Evolutionary conservation across 2,329 filamentous ascomycete genomes (phyloP).

Genomic region (Paracoccidioides lutzii): DNA sequence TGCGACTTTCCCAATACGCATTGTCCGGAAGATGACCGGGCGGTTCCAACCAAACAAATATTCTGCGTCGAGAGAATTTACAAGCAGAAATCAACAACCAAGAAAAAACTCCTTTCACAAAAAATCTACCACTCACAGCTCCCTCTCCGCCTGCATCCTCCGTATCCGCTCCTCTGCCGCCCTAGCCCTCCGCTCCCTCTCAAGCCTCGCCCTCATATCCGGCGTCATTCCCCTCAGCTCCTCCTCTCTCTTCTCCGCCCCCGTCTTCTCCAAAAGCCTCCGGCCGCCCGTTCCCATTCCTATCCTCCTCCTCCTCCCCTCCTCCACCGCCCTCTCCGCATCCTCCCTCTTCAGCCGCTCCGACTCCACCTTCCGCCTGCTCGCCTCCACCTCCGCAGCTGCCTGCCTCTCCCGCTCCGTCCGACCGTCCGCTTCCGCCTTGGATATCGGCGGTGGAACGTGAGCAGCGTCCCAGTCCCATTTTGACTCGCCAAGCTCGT

Average conservation of each 20-base stretch:
- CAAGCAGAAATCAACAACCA: neutral
- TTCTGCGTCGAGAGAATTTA: too few species aligned
- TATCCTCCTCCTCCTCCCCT: slow-evolving; percentile 37
- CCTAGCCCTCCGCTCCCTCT: slow-evolving; percentile 77
- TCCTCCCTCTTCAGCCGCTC: slow-evolving; percentile 58
- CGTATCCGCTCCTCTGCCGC: slow-evolving; percentile 81
- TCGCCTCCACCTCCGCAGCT: slow-evolving; percentile 53
- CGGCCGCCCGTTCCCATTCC: slow-evolving; percentile 42
- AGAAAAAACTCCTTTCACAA: too few species aligned
- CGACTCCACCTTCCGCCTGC: slow-evolving; percentile 60
- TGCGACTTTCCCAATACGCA: too few species aligned
- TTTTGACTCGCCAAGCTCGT: slow-evolving; percentile 60
- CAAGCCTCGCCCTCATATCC: slow-evolving; percentile 71
- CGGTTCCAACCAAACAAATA: too few species aligned
- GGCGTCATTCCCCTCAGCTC: slow-evolving; percentile 73
- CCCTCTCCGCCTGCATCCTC: slow-evolving; percentile 41
- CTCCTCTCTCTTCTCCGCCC: slow-evolving; percentile 69
- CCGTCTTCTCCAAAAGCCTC: slow-evolving; percentile 54
- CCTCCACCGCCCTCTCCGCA: slow-evolving; percentile 22
- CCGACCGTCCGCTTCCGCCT: slow-evolving; percentile 56
- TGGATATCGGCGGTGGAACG: slow-evolving; percentile 59
- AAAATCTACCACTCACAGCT: neutral
- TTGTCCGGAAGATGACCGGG: too few species aligned
- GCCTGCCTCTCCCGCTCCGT: slow-evolving; percentile 58
- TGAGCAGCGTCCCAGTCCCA: slow-evolving; percentile 70